Percentiles rank a stretch among this genome's conserved stretches.
These are phyloP conservation scores for Apiospora hydei DNA, from an alignment of 2,329 filamentous ascomycete species.

Conservation along the genomic window DNA sequence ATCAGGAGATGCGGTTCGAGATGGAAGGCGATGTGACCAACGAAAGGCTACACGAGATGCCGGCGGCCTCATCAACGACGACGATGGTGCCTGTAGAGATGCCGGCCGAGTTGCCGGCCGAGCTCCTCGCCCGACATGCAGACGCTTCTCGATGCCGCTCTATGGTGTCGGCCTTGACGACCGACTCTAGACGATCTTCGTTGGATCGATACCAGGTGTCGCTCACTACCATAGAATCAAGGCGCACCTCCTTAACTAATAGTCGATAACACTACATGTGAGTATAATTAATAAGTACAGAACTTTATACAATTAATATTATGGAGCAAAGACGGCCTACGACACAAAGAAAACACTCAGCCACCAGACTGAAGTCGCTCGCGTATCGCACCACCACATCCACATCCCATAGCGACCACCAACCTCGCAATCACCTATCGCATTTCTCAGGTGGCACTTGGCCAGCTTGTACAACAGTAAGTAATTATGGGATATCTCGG, in stretches of 20 bases:
- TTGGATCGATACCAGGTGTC: neutral
- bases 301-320: neutral
- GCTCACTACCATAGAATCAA: neutral
- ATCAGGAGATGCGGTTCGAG: neutral
- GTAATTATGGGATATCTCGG: no score
- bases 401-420: neutral
- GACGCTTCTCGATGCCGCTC: neutral
- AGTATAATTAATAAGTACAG: neutral
- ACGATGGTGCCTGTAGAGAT: neutral
- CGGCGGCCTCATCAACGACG: neutral
- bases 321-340: no score
- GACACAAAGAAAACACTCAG: neutral
- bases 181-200: neutral
- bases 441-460: no score
- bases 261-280: neutral
- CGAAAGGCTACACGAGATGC: neutral
- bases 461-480: no score
- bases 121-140: neutral
- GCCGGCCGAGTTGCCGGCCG: neutral
- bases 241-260: neutral
- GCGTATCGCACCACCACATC: neutral
- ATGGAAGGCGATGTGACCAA: neutral
- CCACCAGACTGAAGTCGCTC: no score
- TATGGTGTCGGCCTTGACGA: neutral
- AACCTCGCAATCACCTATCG: neutral